These are phyloP conservation scores for Camelina sativa DNA, from an alignment of 345 rosid species.

Conservation along the genomic window DNA sequence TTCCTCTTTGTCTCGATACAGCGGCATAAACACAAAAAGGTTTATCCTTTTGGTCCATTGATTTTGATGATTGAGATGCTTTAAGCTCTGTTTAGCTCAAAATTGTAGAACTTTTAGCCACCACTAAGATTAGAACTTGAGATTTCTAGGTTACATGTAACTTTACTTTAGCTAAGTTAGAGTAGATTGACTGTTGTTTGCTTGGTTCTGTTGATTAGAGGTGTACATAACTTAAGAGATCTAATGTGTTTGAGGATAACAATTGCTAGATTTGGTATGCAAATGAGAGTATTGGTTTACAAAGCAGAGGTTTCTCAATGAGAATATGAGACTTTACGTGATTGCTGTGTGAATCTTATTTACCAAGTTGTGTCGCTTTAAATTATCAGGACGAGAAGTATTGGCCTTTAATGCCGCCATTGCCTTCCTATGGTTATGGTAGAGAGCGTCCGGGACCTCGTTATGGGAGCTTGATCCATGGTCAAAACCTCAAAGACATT, in stretches of 20 bases:
- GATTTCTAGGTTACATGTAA: not conserved
- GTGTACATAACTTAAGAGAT: not conserved
- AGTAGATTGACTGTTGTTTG: not conserved
- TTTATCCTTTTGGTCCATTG: not conserved
- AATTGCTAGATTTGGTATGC: not conserved
- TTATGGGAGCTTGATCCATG: constrained; percentile 75
- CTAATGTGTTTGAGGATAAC: not conserved
- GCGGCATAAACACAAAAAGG: not conserved
- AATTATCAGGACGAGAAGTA: constrained; percentile 58
- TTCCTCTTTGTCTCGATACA: not conserved
- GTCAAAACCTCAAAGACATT: constrained; percentile 69
- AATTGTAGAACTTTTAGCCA: not conserved
- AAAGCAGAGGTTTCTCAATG: constrained; percentile 4
- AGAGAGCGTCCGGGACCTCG: constrained; percentile 75
- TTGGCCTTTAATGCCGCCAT: constrained; percentile 71
- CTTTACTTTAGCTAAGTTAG: not conserved
- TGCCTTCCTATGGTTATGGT: constrained; percentile 75
- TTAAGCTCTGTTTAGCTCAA: constrained; percentile 7
- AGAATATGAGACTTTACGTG: constrained; percentile 3
- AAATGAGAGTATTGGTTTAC: not conserved
- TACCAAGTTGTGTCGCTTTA: not conserved
- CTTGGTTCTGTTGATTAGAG: not conserved
- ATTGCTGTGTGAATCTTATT: not conserved
- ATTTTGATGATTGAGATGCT: constrained; percentile 10
- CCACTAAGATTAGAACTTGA: constrained; percentile 4